Percentiles rank a stretch among this genome's conserved stretches.
Evolutionary conservation across 352 stramenopile species (phyloP).

Genomic region (Pythium plurisporium): DNA sequence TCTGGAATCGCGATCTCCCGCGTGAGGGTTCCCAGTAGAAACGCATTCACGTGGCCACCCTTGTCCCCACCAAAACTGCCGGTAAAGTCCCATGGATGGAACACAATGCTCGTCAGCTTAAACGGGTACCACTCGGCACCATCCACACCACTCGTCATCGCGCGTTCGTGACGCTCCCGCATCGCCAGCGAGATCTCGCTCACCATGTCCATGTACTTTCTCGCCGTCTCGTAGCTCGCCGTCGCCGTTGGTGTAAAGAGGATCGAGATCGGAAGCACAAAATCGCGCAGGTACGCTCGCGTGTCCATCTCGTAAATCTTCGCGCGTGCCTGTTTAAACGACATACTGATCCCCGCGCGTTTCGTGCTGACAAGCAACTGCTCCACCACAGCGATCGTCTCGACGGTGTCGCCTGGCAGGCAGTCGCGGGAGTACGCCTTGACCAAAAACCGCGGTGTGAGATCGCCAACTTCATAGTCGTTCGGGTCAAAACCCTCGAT

Average conservation of each 20-base stretch:
- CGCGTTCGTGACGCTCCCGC: neutral
- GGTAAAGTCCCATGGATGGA: conserved; percentile 7
- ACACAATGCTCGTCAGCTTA: neutral
- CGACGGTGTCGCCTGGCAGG: neutral
- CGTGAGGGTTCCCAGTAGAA: no score
- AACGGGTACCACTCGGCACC: neutral
- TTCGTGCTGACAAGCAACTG: neutral
- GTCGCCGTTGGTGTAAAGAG: neutral
- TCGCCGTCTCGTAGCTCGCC: neutral
- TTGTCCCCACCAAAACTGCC: neutral
- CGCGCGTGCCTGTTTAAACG: neutral
- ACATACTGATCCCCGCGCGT: neutral
- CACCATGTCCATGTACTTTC: conserved; percentile 4
- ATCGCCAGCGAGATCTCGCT: neutral
- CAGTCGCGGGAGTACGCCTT: conserved; percentile 2
- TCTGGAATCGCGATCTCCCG: neutral
- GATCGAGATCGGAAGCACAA: conserved; percentile 5
- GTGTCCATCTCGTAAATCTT: conserved; percentile 1
- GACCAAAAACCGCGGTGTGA: conserved; percentile 7
- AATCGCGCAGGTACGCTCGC: neutral
- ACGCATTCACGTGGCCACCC: no score
- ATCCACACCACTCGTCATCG: no score
- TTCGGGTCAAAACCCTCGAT: conserved; percentile 10
- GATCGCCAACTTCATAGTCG: conserved; percentile 15
- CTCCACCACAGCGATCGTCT: conserved; percentile 3